These are phyloP conservation scores for Protea cynaroides DNA, from an alignment of 164 flowering plant genomes.

Conservation along the genomic window DNA sequence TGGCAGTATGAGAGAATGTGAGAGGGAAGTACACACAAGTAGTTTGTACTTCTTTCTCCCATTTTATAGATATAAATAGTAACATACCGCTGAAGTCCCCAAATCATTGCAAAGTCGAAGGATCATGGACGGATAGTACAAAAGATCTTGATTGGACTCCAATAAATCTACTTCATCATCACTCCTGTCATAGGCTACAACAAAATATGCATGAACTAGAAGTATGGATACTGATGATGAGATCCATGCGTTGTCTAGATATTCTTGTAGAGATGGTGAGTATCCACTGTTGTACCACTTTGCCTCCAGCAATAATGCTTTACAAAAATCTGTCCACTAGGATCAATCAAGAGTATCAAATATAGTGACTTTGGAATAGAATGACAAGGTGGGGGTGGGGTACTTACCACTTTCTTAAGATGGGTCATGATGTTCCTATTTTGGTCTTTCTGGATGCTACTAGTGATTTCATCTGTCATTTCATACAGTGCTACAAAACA, in stretches of 20 bases:
- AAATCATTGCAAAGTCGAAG: not conserved
- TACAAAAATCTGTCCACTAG: constrained; percentile 43
- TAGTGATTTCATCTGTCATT: no score
- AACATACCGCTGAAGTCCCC: constrained; percentile 1
- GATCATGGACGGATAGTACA: not conserved
- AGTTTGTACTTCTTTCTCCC: no score
- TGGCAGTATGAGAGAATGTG: no score
- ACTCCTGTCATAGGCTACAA: not conserved
- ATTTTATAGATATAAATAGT: no score
- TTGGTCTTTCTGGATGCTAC: no score
- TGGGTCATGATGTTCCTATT: no score
- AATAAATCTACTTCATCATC: not conserved
- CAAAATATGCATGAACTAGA: constrained; percentile 16
- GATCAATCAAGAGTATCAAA: no score
- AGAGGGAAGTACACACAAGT: no score
- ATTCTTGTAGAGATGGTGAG: constrained; percentile 35
- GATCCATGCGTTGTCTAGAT: constrained; percentile 34
- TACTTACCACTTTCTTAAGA: no score
- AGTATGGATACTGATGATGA: constrained; percentile 31
- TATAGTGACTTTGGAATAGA: no score
- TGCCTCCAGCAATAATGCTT: constrained; percentile 36
- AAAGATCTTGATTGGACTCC: not conserved
- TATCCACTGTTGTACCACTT: constrained; percentile 32
- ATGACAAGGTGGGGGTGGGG: no score
- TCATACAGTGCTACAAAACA: no score